Conservation (phyloP, 495 filamentous ascomycete species). For the Endocarpon pusillum region DNA sequence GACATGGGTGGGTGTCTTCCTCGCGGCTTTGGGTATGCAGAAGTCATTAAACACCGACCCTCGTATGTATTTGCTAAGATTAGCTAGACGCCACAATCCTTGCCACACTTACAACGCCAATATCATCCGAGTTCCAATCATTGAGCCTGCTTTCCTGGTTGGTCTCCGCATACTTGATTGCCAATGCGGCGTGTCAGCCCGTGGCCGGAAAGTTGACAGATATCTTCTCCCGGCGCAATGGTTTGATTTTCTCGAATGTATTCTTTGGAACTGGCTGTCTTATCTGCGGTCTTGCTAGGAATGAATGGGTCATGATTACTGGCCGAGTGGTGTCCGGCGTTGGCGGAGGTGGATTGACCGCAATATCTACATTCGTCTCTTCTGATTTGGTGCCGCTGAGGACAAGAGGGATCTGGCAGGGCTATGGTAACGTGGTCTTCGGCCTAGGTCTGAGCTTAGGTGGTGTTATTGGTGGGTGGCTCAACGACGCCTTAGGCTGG, state of each 20-base stretch:
- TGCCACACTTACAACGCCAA: slow-evolving; percentile 42
- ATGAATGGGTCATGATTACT: slow-evolving; percentile 51
- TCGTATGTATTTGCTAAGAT: too few species aligned
- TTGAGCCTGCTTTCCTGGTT: too few species aligned
- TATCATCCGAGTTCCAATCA: slow-evolving; percentile 33
- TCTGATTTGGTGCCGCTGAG: slow-evolving; percentile 64
- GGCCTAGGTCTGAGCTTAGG: slow-evolving; percentile 48
- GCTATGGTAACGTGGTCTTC: slow-evolving; percentile 54
- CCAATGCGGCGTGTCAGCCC: slow-evolving; percentile 78
- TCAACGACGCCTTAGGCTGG: slow-evolving; percentile 63
- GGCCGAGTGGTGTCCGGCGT: slow-evolving; percentile 59
- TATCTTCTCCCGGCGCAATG: slow-evolving; percentile 65
- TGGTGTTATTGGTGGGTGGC: slow-evolving; percentile 52
- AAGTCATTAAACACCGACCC: too few species aligned
- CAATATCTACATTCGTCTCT: slow-evolving; percentile 54
- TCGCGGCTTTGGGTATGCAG: slow-evolving; percentile 55
- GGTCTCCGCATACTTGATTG: slow-evolving; percentile 75
- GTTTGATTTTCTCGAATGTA: slow-evolving; percentile 60
- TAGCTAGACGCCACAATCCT: slow-evolving; percentile 48
- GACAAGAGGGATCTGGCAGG: slow-evolving; percentile 56
- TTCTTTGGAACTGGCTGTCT: slow-evolving; percentile 71
- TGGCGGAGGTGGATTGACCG: slow-evolving; percentile 56
- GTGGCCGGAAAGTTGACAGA: slow-evolving; percentile 78
- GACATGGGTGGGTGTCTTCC: slow-evolving; percentile 65
- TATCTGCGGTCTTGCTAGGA: slow-evolving; percentile 64